phyloP scores from a whole-genome alignment of 176 grass and related monocot species.

The Metroxylon sagu region DNA sequence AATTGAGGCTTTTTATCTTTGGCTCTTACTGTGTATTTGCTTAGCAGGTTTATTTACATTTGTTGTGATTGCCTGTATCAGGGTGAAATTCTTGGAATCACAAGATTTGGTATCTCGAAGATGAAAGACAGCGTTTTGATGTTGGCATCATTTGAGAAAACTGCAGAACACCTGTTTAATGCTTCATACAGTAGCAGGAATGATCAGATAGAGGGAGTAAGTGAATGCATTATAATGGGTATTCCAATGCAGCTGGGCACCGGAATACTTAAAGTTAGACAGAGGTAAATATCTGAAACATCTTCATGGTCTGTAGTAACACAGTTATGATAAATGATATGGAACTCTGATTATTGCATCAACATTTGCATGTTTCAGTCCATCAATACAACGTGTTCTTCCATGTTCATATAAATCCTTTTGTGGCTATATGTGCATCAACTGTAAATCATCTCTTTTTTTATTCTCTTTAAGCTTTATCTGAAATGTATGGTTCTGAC shows the following conservation, averaged over 20 bases:
- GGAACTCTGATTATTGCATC: background rate
- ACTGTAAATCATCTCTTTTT: too few species aligned
- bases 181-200: slow-evolving; percentile 69
- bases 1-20: too few species aligned
- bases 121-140: slow-evolving; percentile 92
- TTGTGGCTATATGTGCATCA: too few species aligned
- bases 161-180: slow-evolving; percentile 85
- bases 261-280: slow-evolving; percentile 87
- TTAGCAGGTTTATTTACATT: slow-evolving; percentile 2
- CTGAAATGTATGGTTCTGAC: too few species aligned
- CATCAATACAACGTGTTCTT: background rate
- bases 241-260: slow-evolving; percentile 93
- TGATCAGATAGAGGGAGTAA: slow-evolving; percentile 81
- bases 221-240: slow-evolving; percentile 94
- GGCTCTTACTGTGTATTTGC: background rate
- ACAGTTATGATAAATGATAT: background rate
- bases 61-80: slow-evolving; percentile 34
- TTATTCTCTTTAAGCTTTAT: too few species aligned
- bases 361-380: background rate
- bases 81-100: slow-evolving; percentile 88
- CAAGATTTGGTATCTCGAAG: slow-evolving; percentile 80
- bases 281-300: slow-evolving; percentile 46
- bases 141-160: slow-evolving; percentile 97
- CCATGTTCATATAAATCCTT: background rate
- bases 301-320: background rate